Evolutionary conservation across 169 alveolate genomes (phyloP).

Genomic region (Blepharisma undulans): DNA sequence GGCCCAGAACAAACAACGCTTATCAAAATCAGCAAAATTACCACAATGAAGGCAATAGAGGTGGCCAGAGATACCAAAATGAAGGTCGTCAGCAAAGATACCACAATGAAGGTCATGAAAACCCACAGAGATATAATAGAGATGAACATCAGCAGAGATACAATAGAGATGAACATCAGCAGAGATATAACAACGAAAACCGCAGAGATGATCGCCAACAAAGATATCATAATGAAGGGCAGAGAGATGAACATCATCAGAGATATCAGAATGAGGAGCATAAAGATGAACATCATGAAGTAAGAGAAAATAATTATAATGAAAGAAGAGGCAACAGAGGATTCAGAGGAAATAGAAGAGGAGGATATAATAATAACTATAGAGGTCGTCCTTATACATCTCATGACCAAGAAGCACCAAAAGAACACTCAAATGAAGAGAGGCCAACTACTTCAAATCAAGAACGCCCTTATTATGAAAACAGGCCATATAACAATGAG

Average conservation of each 20-base stretch:
- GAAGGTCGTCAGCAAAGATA: neutral
- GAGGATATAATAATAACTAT: neutral
- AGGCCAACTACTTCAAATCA: neutral
- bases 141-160: neutral
- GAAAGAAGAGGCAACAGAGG: neutral
- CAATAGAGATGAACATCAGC: neutral
- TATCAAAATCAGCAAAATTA: neutral
- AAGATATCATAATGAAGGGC: neutral
- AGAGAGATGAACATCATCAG: neutral
- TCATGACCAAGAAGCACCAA: neutral
- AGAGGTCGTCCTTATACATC: neutral
- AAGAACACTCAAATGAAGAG: neutral
- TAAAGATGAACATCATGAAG: neutral
- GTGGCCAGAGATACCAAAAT: neutral
- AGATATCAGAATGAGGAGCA: neutral
- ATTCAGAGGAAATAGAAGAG: neutral
- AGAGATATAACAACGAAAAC: neutral
- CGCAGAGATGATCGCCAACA: neutral
- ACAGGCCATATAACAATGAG: neutral
- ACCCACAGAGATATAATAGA: too few species aligned
- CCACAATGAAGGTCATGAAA: neutral
- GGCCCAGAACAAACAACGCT: neutral
- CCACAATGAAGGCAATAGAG: neutral
- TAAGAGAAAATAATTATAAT: neutral
- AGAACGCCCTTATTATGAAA: neutral